Evolutionary conservation across 1,284 basidiomycete genomes (phyloP), one percentile per base, ranked within the genome.

Genomic region (Stereum hirsutum): DNA sequence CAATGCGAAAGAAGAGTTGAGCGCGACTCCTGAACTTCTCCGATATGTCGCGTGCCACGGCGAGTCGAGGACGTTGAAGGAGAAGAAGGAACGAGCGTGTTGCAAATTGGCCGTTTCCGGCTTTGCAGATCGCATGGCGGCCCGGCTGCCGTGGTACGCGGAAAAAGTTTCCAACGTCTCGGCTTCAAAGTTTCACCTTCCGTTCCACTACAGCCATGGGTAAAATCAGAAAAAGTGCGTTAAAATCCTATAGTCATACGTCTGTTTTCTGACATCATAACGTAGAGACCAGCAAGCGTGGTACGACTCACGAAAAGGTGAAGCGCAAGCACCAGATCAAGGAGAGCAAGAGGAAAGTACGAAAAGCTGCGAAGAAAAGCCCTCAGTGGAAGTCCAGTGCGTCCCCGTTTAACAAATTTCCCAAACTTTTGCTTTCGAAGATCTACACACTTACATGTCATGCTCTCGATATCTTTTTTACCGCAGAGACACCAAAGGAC

Each of bases 201-300:
- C 6, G 27, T 39, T 20, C 21, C 21, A 30, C 11, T 20, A 30
- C 19, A 12, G 17, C 28, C 11, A 44, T 44, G 43, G 37, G 37
- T 30, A 27, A 38, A 21, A 44, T 44, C 26, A 31, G 43, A 25
- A 47, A 47, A 37, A 43, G 46, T 47, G 14, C 12, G 42, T 37
- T 21, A n/a, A 12, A n/a, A 24, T 23, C 28, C 15, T 19, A 21
- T 34, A 7, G 1, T 21, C 15, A 12, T n/a, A 30, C 15, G 12
- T 14, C n/a, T 5, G 20, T 23, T 12, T 5, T 33, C n/a, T 23
- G 8, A 33, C 38, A 11, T 4, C 24, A 6, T 30, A 6, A 10
- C n/a, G n/a, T n/a, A 96, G 92, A 89, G 70, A 93, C 92, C 11
- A 88, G 82, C 55, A 92, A 83, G 63, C 76, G 93, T 35, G 70